Base-by-base conservation (phyloP, 176 grass and related monocot genomes). In the Lolium rigidum region DNA sequence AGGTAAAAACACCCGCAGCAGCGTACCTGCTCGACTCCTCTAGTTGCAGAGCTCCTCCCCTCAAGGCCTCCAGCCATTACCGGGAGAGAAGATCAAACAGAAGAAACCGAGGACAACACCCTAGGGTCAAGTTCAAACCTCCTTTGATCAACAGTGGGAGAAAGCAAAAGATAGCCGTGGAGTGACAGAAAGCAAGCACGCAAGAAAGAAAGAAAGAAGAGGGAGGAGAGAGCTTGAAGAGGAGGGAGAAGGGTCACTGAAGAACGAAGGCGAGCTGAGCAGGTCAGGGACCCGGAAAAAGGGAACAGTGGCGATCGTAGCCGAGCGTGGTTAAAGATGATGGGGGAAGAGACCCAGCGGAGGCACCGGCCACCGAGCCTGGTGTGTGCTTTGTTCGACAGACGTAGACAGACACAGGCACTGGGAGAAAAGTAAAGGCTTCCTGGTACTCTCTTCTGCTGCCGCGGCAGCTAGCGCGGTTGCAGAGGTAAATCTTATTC, bases 21-120 rank as follows among this genome's bases (percentile, higher is more conserved):
- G 74, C 72, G 46, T 52, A 94, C 97, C 97, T 99, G 92, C 71
- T 94, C 90, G 5, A 88, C 81, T 78, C 85, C 90, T 93, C 87
- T 90, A 41, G 82, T 67, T 21, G 79, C 88, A 25, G 82, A 80
- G 66, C 74, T 86, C 86, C 88, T 94, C 86, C 84, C 85, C 69
- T 92, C 88, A 60, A 91, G 87, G 79, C 38, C 88, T 13, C 89
- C 87, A 77, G 87, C 92, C 97, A 99, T 99, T 83, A 80, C 87
- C 70, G 26, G 69, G 18, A 78, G 48, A 20, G 67, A 85, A 85
- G 83, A 67, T 14, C 48, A 65, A 63, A 31, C 73, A 67, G 17
- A 76, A 37, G 21, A 56, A 69, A 76, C 82, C 20, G 68, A 57
- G 39, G 38, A 16, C 59, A 46, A 8, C 25, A 70, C 70, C 73